Percentiles rank a stretch among this genome's conserved stretches.
These are phyloP conservation scores for Phylloporus arenicola DNA, from an alignment of 768 basidiomycete species.

Conservation along the genomic window DNA sequence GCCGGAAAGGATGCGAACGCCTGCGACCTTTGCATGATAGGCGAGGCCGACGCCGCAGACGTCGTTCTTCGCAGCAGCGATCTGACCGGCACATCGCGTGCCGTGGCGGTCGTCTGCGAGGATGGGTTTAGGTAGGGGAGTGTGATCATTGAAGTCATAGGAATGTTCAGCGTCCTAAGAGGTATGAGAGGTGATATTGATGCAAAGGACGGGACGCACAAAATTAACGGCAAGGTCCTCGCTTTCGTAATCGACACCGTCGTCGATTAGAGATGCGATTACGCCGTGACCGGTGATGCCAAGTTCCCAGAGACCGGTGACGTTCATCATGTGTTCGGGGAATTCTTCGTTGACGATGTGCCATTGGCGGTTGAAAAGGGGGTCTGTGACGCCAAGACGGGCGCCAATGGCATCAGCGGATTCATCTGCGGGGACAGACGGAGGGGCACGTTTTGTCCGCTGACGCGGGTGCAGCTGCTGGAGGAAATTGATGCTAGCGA, in stretches of 20 bases:
- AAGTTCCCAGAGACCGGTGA: conserved; percentile 87
- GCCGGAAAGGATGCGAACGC: conserved; percentile 91
- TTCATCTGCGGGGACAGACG: conserved; percentile 39
- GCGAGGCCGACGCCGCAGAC: conserved; percentile 95
- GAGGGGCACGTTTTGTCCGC: conserved; percentile 71
- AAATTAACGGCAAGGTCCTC: conserved; percentile 89
- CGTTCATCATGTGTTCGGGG: conserved; percentile 85
- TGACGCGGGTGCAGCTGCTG: conserved; percentile 60
- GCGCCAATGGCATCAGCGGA: conserved; percentile 46
- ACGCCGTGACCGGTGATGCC: conserved; percentile 86
- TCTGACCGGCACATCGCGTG: conserved; percentile 95
- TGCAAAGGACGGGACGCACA: conserved; percentile 45
- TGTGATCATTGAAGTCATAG: conserved; percentile 95
- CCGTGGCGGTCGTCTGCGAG: conserved; percentile 93
- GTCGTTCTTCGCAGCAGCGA: conserved; percentile 88
- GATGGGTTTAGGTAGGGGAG: conserved; percentile 77
- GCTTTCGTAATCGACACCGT: conserved; percentile 87
- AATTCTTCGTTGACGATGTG: conserved; percentile 86
- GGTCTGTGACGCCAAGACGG: conserved; percentile 70
- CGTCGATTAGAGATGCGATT: conserved; percentile 86
- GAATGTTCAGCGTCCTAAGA: conserved; percentile 78
- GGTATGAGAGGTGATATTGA: not conserved
- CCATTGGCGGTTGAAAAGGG: conserved; percentile 85
- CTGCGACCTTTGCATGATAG: conserved; percentile 86
- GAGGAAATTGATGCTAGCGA: conserved; percentile 55